These are phyloP conservation scores for Backusella morwellensis DNA, from an alignment of 192 early-diverging fungal species.

Conservation along the genomic window DNA sequence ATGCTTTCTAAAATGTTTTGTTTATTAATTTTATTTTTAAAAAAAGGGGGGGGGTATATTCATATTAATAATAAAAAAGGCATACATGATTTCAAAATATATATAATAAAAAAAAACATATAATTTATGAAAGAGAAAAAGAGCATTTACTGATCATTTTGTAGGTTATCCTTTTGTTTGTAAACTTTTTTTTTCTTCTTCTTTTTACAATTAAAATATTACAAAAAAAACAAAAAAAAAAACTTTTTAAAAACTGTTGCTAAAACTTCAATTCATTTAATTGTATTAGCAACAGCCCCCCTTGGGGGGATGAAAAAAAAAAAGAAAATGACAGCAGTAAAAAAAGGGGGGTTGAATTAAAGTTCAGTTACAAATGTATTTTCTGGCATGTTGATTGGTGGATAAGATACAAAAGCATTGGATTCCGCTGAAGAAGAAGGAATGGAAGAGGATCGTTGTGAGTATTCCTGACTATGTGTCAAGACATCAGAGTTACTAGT, in stretches of 20 bases:
- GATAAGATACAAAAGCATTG: not conserved
- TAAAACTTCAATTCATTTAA: not conserved
- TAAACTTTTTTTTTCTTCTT: not conserved
- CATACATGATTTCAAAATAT: not conserved
- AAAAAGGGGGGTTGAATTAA: not conserved
- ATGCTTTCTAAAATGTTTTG: not conserved
- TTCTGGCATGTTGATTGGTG: not conserved
- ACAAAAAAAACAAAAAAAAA: not conserved
- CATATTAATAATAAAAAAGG: not conserved
- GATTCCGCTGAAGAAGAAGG: not conserved
- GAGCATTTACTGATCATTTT: not conserved
- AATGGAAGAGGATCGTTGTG: slow-evolving; percentile 1
- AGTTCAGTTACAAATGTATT: slow-evolving; percentile 15
- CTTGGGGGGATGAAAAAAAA: not conserved
- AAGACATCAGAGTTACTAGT: not conserved
- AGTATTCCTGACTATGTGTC: slow-evolving; percentile 1
- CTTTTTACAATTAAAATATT: not conserved
- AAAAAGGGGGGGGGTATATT: not conserved
- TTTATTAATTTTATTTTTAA: not conserved
- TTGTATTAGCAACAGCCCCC: not conserved
- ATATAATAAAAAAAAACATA: no score
- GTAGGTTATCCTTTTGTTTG: not conserved
- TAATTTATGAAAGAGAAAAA: no score
- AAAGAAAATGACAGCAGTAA: not conserved
- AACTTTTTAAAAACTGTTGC: not conserved